Evolutionary conservation across 2,329 filamentous ascomycete species (phyloP), one percentile per base, ranked within the genome.

Genomic region (Scytalidium sp.): DNA sequence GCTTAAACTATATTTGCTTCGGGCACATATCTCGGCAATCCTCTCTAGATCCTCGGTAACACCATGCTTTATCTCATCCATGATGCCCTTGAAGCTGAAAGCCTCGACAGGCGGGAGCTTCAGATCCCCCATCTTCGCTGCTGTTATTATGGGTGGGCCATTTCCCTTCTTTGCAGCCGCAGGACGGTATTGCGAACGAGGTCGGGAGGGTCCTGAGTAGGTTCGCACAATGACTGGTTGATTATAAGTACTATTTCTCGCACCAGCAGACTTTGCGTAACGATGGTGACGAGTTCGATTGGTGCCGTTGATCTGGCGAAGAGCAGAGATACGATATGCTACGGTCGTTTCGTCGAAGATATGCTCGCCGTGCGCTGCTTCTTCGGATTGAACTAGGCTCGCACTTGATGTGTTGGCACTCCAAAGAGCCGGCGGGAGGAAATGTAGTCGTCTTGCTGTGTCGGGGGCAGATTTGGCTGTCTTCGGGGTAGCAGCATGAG

Each of bases 151-250:
- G 3, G 58, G 45, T 19, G 48, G 47, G 45, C 57, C 56, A 54
- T 58, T 59, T 43, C 54, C 56, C 51, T 60, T 61, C 50, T 61
- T 62, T 44, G 56, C 53, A 21, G 54, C 53, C n/a, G 60, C 47
- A 45, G 63, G 56, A 43, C 56, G 53, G 48, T 61, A 60, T 36
- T 61, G 56, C 25, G 64, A 62, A 2, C 53, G 59, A 25, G 71
- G 67, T 19, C 67, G 63, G 11, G 67, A 56, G 1, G 72, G 74
- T 1, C 78, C 76, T 41, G 79, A 81, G 61, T 85, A 85, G 44
- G 81, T 85, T 50, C 81, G 75, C 20, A 85, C 83, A 36, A 85
- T 78, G 50, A 85, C 80, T n/a, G 83, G 83, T 54, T 84, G 80
- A 3, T 79, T 83, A 60, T 81, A 83, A 36, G 80, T 84, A 56